phyloP scores from a whole-genome alignment of 108 stramenopile species.

The Nitzschia inconspicua region DNA sequence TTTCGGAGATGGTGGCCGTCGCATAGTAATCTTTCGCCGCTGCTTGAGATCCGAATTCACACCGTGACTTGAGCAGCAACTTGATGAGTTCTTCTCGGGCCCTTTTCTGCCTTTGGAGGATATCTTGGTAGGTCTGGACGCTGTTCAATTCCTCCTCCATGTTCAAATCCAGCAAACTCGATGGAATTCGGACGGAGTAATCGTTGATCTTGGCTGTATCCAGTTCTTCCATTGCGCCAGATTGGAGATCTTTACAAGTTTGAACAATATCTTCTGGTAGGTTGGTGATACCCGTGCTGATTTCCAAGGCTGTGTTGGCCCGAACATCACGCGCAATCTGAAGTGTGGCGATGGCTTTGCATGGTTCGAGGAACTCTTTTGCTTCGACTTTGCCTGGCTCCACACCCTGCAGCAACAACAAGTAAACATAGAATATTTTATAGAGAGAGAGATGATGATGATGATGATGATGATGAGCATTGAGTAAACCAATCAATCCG shows the following conservation, averaged over 20 bases:
- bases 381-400: conserved; percentile 53
- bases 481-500: neutral
- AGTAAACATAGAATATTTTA: neutral
- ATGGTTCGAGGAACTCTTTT: conserved; percentile 62
- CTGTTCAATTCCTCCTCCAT: conserved; percentile 56
- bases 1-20: conserved; percentile 24
- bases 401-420: conserved; percentile 37
- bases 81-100: conserved; percentile 55
- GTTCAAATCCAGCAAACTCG: conserved; percentile 69
- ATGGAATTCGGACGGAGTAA: conserved; percentile 43
- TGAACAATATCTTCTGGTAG: conserved; percentile 58
- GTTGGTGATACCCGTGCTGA: conserved; percentile 43
- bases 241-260: conserved; percentile 25
- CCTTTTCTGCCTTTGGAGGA: conserved; percentile 52
- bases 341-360: conserved; percentile 70
- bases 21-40: conserved; percentile 58
- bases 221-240: conserved; percentile 12
- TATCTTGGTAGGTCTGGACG: conserved; percentile 48
- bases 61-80: conserved; percentile 66
- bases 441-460: too few relatives aligned
- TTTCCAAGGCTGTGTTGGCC: conserved; percentile 63
- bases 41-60: conserved; percentile 71
- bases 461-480: neutral
- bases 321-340: conserved; percentile 83
- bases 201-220: conserved; percentile 29